A percentile compares a stretch with the other conserved stretches of the same genome.
phyloP scores from a whole-genome alignment of 2,329 filamentous ascomycete genomes.

The Calonectria pteridis region DNA sequence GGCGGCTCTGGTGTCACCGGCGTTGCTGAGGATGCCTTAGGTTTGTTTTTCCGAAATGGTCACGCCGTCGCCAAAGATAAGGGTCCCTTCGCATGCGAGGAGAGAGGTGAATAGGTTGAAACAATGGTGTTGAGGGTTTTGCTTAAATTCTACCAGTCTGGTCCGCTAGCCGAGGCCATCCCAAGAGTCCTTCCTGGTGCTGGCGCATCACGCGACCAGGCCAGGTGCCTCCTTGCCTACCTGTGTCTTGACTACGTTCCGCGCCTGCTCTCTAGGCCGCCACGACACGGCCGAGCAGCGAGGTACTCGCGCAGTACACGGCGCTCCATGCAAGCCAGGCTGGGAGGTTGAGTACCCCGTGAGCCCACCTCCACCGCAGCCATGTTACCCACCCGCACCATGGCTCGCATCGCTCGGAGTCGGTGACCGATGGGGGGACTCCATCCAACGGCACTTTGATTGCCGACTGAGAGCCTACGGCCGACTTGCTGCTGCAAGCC shows the following conservation, averaged over 20 bases:
- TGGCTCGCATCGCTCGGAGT: conserved; percentile 13
- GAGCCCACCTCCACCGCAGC: not conserved
- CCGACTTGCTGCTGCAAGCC: conserved; percentile 6
- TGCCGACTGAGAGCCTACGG: conserved; percentile 14
- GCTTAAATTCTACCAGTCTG: not conserved
- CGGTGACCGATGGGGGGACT: conserved; percentile 8
- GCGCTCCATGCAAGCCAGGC: not conserved
- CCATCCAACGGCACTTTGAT: conserved; percentile 27
- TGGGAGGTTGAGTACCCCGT: conserved; percentile 1
- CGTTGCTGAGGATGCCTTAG: conserved; percentile 18
- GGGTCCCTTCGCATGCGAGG: not conserved
- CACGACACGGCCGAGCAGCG: not conserved
- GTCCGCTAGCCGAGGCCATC: not conserved
- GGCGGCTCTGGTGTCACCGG: conserved; percentile 36
- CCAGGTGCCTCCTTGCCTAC: conserved; percentile 6
- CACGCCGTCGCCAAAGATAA: not conserved
- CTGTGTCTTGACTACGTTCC: not conserved
- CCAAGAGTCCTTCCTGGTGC: not conserved
- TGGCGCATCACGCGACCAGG: conserved; percentile 36
- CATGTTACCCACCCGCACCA: conserved; percentile 1
- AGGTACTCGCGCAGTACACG: conserved; percentile 5
- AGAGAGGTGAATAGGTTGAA: conserved; percentile 7
- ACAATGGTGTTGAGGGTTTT: not conserved
- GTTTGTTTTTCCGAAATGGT: conserved; percentile 20
- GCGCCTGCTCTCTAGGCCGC: not conserved